Percentiles rank a stretch among this genome's conserved stretches.
Conservation (phyloP, 2,329 filamentous ascomycete species). For the Scolecobasidium constrictum region DNA sequence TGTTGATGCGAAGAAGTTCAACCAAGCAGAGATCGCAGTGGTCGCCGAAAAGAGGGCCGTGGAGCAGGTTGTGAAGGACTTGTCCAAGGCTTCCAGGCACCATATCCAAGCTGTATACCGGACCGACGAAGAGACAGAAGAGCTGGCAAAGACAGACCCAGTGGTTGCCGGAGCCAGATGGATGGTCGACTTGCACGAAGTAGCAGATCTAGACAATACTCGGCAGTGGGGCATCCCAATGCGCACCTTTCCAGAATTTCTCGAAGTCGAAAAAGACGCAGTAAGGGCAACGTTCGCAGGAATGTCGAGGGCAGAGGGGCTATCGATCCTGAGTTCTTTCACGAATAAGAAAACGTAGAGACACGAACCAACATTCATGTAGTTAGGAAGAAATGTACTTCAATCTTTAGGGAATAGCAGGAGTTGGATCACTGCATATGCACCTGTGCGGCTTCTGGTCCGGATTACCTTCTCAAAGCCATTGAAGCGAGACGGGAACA, state of each 20-base stretch:
- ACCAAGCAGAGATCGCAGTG: slow-evolving; percentile 28
- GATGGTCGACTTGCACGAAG: slow-evolving; percentile 23
- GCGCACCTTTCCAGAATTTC: slow-evolving; percentile 33
- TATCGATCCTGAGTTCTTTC: too few species aligned
- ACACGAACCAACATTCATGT: too few species aligned
- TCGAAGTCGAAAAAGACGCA: slow-evolving; percentile 27
- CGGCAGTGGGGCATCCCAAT: slow-evolving; percentile 30
- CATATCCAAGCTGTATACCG: slow-evolving; percentile 26
- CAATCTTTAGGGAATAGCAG: too few species aligned
- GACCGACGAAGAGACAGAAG: slow-evolving; percentile 30
- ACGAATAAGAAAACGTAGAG: too few species aligned
- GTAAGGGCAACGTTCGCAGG: slow-evolving; percentile 4
- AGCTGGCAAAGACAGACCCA: slow-evolving; percentile 23
- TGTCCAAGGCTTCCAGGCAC: slow-evolving; percentile 25
- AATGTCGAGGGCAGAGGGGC: too few species aligned
- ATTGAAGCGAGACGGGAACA: too few species aligned
- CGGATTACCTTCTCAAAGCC: too few species aligned
- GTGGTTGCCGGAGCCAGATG: slow-evolving; percentile 29
- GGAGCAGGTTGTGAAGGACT: slow-evolving; percentile 24
- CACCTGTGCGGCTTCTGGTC: too few species aligned
- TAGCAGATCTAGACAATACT: slow-evolving; percentile 23
- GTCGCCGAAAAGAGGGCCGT: slow-evolving; percentile 30
- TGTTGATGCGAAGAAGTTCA: slow-evolving; percentile 30
- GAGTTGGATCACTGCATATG: too few species aligned
- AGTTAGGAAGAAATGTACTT: too few species aligned